Base-by-base conservation (phyloP, 2,329 filamentous ascomycete species). In the Massarina eburnea region DNA sequence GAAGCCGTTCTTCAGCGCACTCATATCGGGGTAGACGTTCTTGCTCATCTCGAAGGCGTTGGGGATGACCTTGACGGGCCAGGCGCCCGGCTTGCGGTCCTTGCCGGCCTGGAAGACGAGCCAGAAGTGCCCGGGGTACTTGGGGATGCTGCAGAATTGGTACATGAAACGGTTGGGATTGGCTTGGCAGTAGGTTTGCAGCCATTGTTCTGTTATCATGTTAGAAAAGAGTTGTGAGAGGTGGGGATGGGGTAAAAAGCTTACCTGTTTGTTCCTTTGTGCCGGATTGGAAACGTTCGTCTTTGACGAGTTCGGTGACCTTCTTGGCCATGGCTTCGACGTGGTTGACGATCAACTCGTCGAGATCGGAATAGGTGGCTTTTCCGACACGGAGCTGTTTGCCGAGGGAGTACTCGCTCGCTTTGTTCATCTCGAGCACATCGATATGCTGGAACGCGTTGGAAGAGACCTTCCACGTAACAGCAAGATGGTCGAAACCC, bases 401-500 rank as follows among this genome's bases (percentile, higher is more conserved):
- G 52, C 94, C 94, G 3, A 97, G 86, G 0, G 91, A 91, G 68
- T 96, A 97, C 68, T 97, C 92, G 52, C 91, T 97, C 52, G 96
- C 90, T 73, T 99, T 99, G 71, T 95, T 89, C 64, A 99, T 79
- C 73, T 99, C 94, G 30, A 99, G 80, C 26, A 99, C 92, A 71
- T 99, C 94, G 54, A 99, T 89, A 70, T 99, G 94, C 72, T 99
- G 91, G 70, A 91, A 99, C n/a, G 97, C 85, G 48, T 88, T 87
- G 67, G 97, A 91, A 1, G 90, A 87, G 12, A 99, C 91, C 76
- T 99, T 99, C 94, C 94, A 99, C 0, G 94, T 99, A 37, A 99
- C 84, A 7, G 92, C 91, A 44, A 99, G 78, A 74, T 99, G 94
- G 68, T 99, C 94, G 47, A 90, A 88, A 35, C 94, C 94, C 70